Percentiles rank a stretch among this genome's conserved stretches.
Conservation (phyloP, 768 basidiomycete species). For the Mycena venus region DNA sequence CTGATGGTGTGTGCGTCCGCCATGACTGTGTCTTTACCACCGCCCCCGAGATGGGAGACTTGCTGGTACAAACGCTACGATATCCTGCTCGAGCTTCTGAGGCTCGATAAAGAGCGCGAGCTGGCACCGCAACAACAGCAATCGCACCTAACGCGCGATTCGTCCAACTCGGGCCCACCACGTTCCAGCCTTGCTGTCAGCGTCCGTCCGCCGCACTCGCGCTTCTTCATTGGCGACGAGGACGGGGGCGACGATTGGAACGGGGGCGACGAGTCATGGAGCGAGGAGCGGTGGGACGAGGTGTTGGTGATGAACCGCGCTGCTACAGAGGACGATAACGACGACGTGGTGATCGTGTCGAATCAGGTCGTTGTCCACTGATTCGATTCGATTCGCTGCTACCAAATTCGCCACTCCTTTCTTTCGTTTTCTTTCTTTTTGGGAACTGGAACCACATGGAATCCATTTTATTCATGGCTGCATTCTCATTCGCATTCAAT, state of each 20-base stretch:
- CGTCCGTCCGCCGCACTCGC: conserved; percentile 15
- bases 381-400: not conserved
- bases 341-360: conserved; percentile 22
- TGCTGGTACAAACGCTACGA: conserved; percentile 71
- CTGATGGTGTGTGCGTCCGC: not conserved
- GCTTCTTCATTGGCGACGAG: conserved; percentile 33
- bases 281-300: conserved; percentile 30
- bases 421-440: not conserved
- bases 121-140: not conserved
- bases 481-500: not conserved
- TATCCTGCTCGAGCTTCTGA: conserved; percentile 59
- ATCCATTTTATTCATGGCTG: not conserved
- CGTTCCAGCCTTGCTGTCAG: not conserved
- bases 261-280: conserved; percentile 24
- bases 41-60: conserved; percentile 54
- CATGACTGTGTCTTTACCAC: not conserved
- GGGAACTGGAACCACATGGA: not conserved
- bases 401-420: not conserved
- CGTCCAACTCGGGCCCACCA: not conserved
- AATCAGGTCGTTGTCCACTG: not conserved
- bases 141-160: not conserved
- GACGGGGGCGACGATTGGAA: conserved; percentile 20
- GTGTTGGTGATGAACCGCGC: not conserved
- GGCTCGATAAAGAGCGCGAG: conserved; percentile 41
- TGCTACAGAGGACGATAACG: not conserved